phyloP scores from a whole-genome alignment of 2,329 filamentous ascomycete genomes.

The Calonectria fujianensis region DNA sequence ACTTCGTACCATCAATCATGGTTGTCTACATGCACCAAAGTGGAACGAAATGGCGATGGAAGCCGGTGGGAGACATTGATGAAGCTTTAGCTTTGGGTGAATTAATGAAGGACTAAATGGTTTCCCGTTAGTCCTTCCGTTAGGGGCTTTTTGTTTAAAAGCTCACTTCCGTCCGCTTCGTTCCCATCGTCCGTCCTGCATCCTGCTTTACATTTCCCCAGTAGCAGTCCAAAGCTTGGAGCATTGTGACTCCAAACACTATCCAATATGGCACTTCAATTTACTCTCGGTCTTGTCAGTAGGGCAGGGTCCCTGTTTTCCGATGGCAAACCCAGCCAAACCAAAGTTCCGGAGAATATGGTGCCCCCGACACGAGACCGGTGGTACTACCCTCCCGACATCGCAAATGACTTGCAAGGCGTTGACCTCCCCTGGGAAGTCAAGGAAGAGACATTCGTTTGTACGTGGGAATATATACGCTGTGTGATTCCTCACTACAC shows the following conservation, averaged over 20 bases:
- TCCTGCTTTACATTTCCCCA: neutral
- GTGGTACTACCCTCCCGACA: conserved; percentile 7
- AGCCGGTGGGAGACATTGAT: no score
- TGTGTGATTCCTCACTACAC: conserved; percentile 4
- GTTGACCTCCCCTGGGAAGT: neutral
- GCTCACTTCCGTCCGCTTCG: no score
- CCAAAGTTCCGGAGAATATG: neutral
- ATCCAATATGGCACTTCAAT: neutral
- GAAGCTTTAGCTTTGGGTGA: no score
- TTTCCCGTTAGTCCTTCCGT: no score
- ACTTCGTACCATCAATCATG: neutral
- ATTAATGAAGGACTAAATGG: no score
- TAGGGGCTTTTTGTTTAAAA: no score
- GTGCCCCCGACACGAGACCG: neutral
- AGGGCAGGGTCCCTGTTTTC: neutral
- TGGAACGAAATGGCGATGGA: no score
- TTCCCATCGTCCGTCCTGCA: neutral
- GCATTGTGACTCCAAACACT: neutral
- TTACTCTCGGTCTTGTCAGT: neutral
- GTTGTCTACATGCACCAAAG: no score
- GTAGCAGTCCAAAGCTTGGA: neutral
- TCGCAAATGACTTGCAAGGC: conserved; percentile 2
- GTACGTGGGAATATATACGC: neutral
- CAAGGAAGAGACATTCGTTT: conserved; percentile 8
- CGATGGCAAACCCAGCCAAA: neutral